Evolutionary conservation across 768 basidiomycete genomes (phyloP).

Genomic region (Cyclocybe cylindracea): DNA sequence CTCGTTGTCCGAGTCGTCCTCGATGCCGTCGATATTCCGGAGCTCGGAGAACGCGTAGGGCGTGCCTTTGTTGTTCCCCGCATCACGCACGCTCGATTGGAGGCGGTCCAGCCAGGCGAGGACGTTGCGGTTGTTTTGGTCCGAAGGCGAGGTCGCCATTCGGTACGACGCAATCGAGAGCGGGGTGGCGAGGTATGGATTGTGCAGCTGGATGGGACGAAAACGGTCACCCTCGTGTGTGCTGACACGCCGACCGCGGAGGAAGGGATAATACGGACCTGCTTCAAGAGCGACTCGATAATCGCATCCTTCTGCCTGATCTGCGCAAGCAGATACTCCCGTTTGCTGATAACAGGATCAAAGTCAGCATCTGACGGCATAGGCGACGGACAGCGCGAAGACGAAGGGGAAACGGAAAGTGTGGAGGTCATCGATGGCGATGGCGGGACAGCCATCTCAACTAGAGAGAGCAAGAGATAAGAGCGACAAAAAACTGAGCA

Average conservation of each 20-base stretch:
- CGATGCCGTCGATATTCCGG: conserved; percentile 30
- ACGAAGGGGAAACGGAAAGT: conserved; percentile 17
- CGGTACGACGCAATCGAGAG: conserved; percentile 79
- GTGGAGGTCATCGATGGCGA: conserved; percentile 17
- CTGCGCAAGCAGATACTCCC: conserved; percentile 83
- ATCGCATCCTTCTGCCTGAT: conserved; percentile 87
- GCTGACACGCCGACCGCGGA: background rate
- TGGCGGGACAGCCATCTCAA: background rate
- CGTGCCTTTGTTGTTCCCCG: conserved; percentile 40
- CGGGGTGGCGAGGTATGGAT: conserved; percentile 79
- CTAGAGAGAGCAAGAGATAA: background rate
- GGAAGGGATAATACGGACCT: conserved; percentile 42
- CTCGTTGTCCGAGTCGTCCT: conserved; percentile 46
- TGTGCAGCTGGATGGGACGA: conserved; percentile 57
- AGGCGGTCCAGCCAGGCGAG: conserved; percentile 78
- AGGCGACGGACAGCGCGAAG: conserved; percentile 33
- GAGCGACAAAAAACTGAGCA: background rate
- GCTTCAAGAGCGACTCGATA: conserved; percentile 83
- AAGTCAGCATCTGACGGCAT: conserved; percentile 35
- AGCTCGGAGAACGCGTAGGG: conserved; percentile 46
- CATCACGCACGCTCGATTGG: conserved; percentile 56
- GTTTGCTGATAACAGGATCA: conserved; percentile 57
- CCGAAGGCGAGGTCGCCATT: conserved; percentile 75
- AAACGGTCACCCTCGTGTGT: conserved; percentile 2
- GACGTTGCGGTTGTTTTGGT: conserved; percentile 65